These are phyloP conservation scores for Mortierella hygrophila DNA, from an alignment of 192 early-diverging fungal species.

Conservation along the genomic window DNA sequence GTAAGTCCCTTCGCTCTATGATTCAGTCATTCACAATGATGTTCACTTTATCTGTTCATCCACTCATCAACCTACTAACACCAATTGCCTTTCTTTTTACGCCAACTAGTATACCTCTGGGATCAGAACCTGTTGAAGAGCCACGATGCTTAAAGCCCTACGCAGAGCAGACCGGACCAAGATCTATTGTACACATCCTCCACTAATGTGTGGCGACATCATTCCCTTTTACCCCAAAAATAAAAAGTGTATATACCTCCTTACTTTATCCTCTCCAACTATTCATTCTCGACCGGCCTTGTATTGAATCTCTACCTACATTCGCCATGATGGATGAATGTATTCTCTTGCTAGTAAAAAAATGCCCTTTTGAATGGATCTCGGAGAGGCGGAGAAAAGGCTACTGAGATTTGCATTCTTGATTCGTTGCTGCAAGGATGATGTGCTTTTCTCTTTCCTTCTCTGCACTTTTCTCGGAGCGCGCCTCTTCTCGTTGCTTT, in stretches of 20 bases:
- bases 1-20: conserved; percentile 21
- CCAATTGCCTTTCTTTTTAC: not conserved
- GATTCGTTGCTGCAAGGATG: not conserved
- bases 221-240: not conserved
- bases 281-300: not conserved
- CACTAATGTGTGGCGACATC: not conserved
- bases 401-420: not conserved
- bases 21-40: not conserved
- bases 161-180: not conserved
- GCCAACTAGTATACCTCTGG: conserved; percentile 25
- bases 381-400: not conserved
- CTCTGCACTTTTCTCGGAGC: not conserved
- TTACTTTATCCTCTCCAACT: not conserved
- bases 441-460: not conserved
- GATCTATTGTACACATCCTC: conserved; percentile 1
- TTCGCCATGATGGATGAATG: not conserved
- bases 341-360: not conserved
- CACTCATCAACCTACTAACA: not conserved
- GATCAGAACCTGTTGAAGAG: conserved; percentile 26
- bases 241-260: conserved; percentile 5
- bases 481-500: no score
- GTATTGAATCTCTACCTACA: not conserved
- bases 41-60: not conserved
- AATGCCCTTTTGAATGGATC: not conserved
- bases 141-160: not conserved